These are phyloP conservation scores for Citrus cavaleriei DNA, from an alignment of 345 rosid genomes.

Conservation along the genomic window DNA sequence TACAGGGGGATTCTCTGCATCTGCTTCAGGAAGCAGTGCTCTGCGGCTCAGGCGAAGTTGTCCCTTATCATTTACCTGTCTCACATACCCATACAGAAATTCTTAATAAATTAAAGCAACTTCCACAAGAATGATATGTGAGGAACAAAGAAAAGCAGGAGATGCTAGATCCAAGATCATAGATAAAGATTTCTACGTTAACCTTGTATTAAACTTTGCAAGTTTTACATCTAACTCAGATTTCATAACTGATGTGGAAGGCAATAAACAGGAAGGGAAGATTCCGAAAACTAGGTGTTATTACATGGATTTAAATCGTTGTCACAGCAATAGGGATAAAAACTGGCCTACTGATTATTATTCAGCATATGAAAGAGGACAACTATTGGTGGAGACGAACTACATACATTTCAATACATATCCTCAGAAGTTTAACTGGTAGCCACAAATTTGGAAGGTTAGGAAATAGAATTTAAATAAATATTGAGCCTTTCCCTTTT, in stretches of 20 bases:
- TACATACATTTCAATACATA: not conserved
- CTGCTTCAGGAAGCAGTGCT: constrained; percentile 74
- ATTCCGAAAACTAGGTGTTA: not conserved
- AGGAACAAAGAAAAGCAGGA: not conserved
- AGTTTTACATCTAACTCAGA: not conserved
- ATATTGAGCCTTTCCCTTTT: not conserved
- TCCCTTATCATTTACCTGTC: constrained; percentile 89
- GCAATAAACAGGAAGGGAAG: not conserved
- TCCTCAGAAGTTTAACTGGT: not conserved
- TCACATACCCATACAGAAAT: not conserved
- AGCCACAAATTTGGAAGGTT: not conserved
- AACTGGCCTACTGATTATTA: not conserved
- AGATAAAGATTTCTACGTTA: not conserved
- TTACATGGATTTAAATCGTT: not conserved
- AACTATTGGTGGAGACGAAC: not conserved
- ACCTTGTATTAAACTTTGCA: not conserved
- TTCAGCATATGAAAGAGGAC: not conserved
- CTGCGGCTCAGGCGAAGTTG: constrained; percentile 91
- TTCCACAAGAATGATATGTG: not conserved
- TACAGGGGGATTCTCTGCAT: constrained; percentile 36
- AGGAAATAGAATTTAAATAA: not conserved
- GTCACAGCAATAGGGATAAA: not conserved
- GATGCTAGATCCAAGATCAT: not conserved
- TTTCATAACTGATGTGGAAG: not conserved
- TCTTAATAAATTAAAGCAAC: not conserved